Evolutionary conservation across 306 rosid species (phyloP).

Genomic region (Oemleria cerasiformis): DNA sequence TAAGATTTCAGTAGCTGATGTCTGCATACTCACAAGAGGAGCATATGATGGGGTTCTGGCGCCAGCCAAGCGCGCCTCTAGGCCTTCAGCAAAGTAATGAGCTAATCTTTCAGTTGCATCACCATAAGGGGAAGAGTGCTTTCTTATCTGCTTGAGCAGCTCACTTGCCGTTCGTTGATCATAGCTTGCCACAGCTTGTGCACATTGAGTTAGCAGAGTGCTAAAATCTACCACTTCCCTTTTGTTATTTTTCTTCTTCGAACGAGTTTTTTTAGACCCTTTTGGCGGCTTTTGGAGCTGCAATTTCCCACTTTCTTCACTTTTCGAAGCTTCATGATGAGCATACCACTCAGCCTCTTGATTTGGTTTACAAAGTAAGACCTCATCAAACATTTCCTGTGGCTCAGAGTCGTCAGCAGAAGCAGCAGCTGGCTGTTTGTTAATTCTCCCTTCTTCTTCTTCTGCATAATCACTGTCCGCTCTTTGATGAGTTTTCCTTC

Average conservation of each 20-base stretch:
- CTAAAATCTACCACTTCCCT: constrained; percentile 35
- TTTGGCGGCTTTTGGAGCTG: constrained; percentile 15
- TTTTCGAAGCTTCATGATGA: constrained; percentile 5
- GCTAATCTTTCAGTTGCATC: constrained; percentile 41
- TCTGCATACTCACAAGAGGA: constrained; percentile 28
- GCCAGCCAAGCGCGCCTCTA: constrained; percentile 40
- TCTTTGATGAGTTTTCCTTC: constrained; percentile 29
- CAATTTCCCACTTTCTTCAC: constrained; percentile 15
- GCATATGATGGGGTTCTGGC: constrained; percentile 24
- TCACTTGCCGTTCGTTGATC: constrained; percentile 31
- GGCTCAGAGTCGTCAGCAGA: constrained; percentile 26
- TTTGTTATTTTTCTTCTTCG: constrained; percentile 21
- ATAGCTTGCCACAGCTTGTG: constrained; percentile 35
- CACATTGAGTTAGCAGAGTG: constrained; percentile 39
- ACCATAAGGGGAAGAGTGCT: constrained; percentile 36
- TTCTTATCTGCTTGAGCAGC: constrained; percentile 36
- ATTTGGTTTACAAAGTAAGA: constrained; percentile 18
- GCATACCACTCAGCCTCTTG: background rate
- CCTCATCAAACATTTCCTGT: constrained; percentile 34
- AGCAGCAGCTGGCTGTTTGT: constrained; percentile 34
- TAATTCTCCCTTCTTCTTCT: constrained; percentile 25
- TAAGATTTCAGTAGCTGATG: constrained; percentile 32
- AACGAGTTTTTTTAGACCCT: constrained; percentile 15
- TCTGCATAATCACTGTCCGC: constrained; percentile 15
- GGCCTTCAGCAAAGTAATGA: constrained; percentile 40